Percentiles rank a stretch among this genome's conserved stretches.
phyloP scores from a whole-genome alignment of 805 yeast genomes.

The Sugiyamaella lignohabitans region DNA sequence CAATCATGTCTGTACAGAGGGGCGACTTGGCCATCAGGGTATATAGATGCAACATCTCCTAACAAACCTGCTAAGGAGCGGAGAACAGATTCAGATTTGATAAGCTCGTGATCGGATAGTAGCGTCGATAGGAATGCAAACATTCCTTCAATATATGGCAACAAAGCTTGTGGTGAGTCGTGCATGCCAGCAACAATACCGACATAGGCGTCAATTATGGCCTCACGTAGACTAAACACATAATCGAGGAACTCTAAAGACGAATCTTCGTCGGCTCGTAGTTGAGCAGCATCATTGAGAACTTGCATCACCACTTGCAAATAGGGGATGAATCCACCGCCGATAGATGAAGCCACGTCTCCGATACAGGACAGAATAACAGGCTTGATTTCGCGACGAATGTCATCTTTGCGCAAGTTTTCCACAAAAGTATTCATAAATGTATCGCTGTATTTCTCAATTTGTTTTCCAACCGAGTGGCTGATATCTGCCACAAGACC shows the following conservation, averaged over 20 bases:
- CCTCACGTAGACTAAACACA: slow-evolving; percentile 62
- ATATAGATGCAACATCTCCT: slow-evolving; percentile 90
- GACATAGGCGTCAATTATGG: slow-evolving; percentile 92
- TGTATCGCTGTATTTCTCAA: slow-evolving; percentile 68
- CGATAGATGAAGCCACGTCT: slow-evolving; percentile 87
- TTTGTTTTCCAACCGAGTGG: slow-evolving; percentile 71
- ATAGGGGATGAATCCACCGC: slow-evolving; percentile 63
- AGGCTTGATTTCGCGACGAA: slow-evolving; percentile 79
- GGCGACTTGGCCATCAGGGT: slow-evolving; percentile 67
- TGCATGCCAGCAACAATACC: slow-evolving; percentile 91
- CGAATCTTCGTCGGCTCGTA: slow-evolving; percentile 38
- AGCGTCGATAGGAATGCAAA: slow-evolving; percentile 61
- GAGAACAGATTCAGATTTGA: slow-evolving; percentile 60
- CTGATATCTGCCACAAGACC: slow-evolving; percentile 93
- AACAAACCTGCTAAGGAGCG: slow-evolving; percentile 83
- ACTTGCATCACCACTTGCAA: slow-evolving; percentile 73
- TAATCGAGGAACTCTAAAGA: slow-evolving; percentile 75
- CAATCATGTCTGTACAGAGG: slow-evolving; percentile 63
- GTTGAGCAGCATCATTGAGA: slow-evolving; percentile 35
- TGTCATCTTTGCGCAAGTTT: slow-evolving; percentile 57
- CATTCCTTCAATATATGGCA: slow-evolving; percentile 60
- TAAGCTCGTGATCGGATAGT: slow-evolving; percentile 53
- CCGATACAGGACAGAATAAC: slow-evolving; percentile 89
- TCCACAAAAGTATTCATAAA: slow-evolving; percentile 79
- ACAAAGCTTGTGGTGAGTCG: slow-evolving; percentile 57